Evolutionary conservation across 1,284 basidiomycete species (phyloP).

Genomic region (Tranzscheliella williamsii): DNA sequence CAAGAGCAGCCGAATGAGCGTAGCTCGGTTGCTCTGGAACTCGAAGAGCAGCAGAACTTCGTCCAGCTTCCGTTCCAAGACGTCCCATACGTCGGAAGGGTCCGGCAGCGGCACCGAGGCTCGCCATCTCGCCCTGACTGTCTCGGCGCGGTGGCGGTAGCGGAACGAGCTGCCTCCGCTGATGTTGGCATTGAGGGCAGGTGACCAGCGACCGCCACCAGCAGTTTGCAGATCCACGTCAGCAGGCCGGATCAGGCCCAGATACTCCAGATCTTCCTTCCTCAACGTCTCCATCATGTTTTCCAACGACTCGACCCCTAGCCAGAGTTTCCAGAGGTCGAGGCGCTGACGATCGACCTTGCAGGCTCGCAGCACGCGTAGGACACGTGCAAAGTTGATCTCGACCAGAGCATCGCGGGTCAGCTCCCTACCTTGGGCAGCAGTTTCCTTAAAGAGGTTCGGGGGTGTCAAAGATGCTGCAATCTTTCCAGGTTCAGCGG

Average conservation of each 20-base stretch:
- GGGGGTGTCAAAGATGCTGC: constrained; percentile 1
- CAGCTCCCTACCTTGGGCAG: constrained; percentile 30
- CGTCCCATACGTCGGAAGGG: constrained; percentile 48
- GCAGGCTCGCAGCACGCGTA: constrained; percentile 49
- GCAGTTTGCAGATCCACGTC: constrained; percentile 1
- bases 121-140: constrained; percentile 26
- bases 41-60: constrained; percentile 45
- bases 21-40: constrained; percentile 43
- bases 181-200: background rate
- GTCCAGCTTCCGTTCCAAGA: constrained; percentile 49
- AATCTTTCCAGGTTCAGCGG: background rate
- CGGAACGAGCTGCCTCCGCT: constrained; percentile 36
- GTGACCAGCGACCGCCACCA: background rate
- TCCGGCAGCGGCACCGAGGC: constrained; percentile 21
- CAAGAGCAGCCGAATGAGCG: constrained; percentile 37
- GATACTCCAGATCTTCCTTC: constrained; percentile 21
- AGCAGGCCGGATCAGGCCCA: constrained; percentile 9
- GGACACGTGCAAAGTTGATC: constrained; percentile 48
- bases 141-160: constrained; percentile 26
- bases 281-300: constrained; percentile 14
- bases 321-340: constrained; percentile 56
- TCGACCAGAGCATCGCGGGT: constrained; percentile 53
- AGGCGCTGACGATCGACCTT: constrained; percentile 52
- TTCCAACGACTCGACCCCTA: constrained; percentile 38
- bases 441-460: constrained; percentile 9